Percentiles rank a stretch among this genome's conserved stretches.
phyloP scores from a whole-genome alignment of 73 alveolate genomes.

The Durusdinium trenchii region DNA sequence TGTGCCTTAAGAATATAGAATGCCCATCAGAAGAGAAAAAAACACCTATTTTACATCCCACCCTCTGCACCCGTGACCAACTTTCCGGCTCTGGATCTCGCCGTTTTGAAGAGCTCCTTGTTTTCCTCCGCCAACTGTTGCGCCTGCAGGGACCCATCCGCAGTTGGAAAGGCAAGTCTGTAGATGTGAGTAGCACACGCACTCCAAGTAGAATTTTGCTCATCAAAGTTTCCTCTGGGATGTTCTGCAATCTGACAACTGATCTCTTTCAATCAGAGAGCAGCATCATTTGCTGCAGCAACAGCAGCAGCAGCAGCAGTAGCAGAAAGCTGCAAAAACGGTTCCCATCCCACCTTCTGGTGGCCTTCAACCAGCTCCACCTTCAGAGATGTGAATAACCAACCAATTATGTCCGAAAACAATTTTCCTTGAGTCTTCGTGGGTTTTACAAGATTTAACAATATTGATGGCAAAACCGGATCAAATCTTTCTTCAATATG shows the following conservation, averaged over 20 bases:
- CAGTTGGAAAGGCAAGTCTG: not conserved
- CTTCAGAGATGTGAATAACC: too few relatives aligned
- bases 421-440: too few relatives aligned
- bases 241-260: too few relatives aligned
- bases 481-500: too few relatives aligned
- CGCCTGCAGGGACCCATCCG: slow-evolving; percentile 2
- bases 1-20: too few relatives aligned
- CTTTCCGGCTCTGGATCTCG: too few relatives aligned
- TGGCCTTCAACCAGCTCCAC: slow-evolving; percentile 87
- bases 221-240: not conserved
- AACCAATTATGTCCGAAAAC: too few relatives aligned
- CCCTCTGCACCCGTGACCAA: too few relatives aligned
- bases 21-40: too few relatives aligned
- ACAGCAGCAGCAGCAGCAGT: not conserved
- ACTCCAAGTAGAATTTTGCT: not conserved
- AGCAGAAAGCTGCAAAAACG: not conserved
- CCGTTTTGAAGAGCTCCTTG: slow-evolving; percentile 91
- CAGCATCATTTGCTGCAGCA: not conserved
- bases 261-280: too few relatives aligned
- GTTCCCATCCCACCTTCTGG: slow-evolving; percentile 22
- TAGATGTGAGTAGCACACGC: not conserved
- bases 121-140: slow-evolving; percentile 87
- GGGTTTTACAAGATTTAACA: too few relatives aligned
- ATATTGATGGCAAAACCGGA: not conserved
- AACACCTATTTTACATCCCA: too few relatives aligned